Percentiles rank a stretch among this genome's conserved stretches.
Conservation (phyloP, 2,329 filamentous ascomycete genomes). For the Coleophoma eucalyptorum region DNA sequence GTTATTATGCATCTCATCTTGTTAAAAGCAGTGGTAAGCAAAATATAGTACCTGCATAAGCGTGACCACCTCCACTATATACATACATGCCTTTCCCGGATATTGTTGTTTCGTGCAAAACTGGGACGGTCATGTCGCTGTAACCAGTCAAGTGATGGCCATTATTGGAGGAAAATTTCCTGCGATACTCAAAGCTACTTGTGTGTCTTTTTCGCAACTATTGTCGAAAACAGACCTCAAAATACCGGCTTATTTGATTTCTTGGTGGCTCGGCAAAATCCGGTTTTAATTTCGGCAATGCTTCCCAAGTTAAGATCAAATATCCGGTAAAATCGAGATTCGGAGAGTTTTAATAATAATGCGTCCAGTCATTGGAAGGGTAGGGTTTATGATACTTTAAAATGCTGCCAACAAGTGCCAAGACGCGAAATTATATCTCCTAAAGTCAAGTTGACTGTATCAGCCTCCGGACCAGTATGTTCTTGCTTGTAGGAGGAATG, state of each 20-base stretch:
- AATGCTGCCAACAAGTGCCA: neutral
- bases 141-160: neutral
- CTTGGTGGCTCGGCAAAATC: neutral
- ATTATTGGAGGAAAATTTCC: neutral
- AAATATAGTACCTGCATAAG: neutral
- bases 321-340: neutral
- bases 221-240: neutral
- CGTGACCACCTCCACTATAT: neutral
- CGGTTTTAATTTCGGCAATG: neutral
- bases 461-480: neutral
- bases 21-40: neutral
- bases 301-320: neutral
- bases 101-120: neutral
- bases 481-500: neutral
- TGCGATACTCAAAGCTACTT: neutral
- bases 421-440: neutral
- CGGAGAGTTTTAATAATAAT: neutral
- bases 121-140: neutral
- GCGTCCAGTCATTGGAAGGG: neutral
- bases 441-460: neutral
- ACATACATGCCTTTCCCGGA: too few species aligned
- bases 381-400: neutral
- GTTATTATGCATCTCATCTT: too few species aligned
- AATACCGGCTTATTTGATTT: neutral
- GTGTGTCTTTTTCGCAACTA: neutral